Evolutionary conservation across 2,329 filamentous ascomycete species (phyloP), one percentile per base, ranked within the genome.

Genomic region (Cercospora janseana): DNA sequence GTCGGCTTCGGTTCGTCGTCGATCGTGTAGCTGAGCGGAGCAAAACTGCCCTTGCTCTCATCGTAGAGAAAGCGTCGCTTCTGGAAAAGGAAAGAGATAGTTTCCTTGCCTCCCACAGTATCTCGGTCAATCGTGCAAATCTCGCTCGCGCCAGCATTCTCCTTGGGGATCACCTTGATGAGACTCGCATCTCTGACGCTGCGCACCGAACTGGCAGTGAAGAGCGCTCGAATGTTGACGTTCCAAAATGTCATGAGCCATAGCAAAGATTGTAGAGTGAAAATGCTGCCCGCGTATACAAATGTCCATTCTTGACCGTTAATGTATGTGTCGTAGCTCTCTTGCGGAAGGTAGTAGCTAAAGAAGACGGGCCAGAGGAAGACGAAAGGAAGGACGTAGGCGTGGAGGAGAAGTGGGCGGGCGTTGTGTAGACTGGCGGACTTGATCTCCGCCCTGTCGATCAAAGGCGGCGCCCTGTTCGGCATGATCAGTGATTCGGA

Each of bases 211-310:
- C 78, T 85, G 1, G 91, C 82, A 9, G 87, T 97, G 70, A 97
- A 95, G 54, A 84, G 72, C 16, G 86, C 86, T 65, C 84, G 82
- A 57, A 97, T 75, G 66, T 91, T 85, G 68, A 98, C 89, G 66
- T 88, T 97, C 93, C 93, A 98, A 74, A 97, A 89, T 38, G 93
- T 98, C 75, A 87, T 92, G 55, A 98, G 79, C 92, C 93, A 98
- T 61, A 90, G 75, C 57, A 98, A 79, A 57, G 88, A 84, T 75
- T 98, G 94, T 49, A 86, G 66, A 8, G 91, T 95, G 69, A 94
- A 78, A 67, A 98, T 96, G 60, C 83, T 79, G 63, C 87, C 92
- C 59, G 86, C 81, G 84, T 88, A 98, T 56, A 98, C 88, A 68
- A 95, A 95, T 1, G 94, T 97, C 92, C 93, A 98, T 77, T 98